Conservation (phyloP, 768 basidiomycete genomes). For the Lactifluus volemus region DNA sequence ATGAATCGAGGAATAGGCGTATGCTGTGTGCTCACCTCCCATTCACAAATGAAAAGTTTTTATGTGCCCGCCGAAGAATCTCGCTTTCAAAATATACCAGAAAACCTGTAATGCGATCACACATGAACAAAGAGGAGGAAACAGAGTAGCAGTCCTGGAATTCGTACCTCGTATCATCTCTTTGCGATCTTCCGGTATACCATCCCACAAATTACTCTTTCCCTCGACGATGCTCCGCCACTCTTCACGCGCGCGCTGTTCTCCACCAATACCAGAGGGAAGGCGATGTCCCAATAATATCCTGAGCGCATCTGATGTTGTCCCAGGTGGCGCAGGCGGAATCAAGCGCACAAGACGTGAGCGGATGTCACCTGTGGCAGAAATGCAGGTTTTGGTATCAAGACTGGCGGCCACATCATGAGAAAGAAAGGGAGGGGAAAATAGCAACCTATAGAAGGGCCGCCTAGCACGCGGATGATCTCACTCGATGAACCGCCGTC, state of each 20-base stretch:
- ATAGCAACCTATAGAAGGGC: constrained; percentile 65
- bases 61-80: constrained; percentile 80
- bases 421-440: constrained; percentile 3
- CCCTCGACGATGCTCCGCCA: constrained; percentile 95
- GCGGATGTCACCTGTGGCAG: constrained; percentile 65
- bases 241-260: constrained; percentile 73
- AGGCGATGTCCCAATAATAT: constrained; percentile 73
- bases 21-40: constrained; percentile 47
- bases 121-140: background rate
- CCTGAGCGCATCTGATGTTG: constrained; percentile 66
- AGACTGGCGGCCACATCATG: background rate
- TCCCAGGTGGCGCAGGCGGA: constrained; percentile 47
- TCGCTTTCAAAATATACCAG: constrained; percentile 89
- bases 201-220: constrained; percentile 66
- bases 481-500: constrained; percentile 94
- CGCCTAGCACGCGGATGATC: constrained; percentile 85
- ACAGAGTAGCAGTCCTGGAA: background rate
- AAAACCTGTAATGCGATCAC: constrained; percentile 50
- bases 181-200: constrained; percentile 83
- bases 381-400: background rate
- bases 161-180: constrained; percentile 77
- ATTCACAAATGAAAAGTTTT: constrained; percentile 89
- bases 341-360: constrained; percentile 86
- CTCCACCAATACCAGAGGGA: constrained; percentile 47
- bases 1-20: background rate